Percentiles rank a stretch among this genome's conserved stretches.
These are phyloP conservation scores for Smallanthus sonchifolius DNA, from an alignment of 129 eudicot species.

Conservation along the genomic window DNA sequence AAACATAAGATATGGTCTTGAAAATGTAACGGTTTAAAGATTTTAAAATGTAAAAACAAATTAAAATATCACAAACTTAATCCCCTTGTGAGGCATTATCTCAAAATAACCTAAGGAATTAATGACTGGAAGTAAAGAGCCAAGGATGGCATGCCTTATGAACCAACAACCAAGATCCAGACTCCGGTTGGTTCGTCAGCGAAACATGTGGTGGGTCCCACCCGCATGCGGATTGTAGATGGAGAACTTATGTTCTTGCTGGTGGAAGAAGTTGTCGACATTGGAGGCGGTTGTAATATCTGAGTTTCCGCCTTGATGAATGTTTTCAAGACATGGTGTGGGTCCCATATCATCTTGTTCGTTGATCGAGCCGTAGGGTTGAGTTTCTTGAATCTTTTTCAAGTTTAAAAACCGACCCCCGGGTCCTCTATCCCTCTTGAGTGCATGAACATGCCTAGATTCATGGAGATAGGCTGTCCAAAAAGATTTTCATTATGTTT, in stretches of 20 bases:
- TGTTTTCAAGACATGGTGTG: constrained; percentile 2
- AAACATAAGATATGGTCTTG: neutral
- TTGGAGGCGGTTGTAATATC: constrained; percentile 36
- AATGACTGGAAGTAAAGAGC: constrained; percentile 49
- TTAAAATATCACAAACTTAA: neutral
- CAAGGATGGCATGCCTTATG: constrained; percentile 88
- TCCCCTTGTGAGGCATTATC: constrained; percentile 4
- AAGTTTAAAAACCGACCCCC: constrained; percentile 71
- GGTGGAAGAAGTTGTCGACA: constrained; percentile 31
- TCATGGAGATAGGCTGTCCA: constrained; percentile 85
- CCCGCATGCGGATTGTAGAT: constrained; percentile 27
- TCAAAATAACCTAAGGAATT: constrained; percentile 17
- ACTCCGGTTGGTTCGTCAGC: constrained; percentile 17
- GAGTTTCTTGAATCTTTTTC: constrained; percentile 48
- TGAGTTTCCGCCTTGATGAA: constrained; percentile 27
- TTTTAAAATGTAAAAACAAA: neutral
- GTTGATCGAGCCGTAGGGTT: neutral
- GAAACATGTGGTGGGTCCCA: constrained; percentile 37
- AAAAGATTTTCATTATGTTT: neutral
- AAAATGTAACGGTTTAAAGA: neutral
- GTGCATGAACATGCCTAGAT: constrained; percentile 78
- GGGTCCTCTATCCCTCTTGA: constrained; percentile 73
- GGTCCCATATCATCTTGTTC: constrained; percentile 27
- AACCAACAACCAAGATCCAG: constrained; percentile 19
- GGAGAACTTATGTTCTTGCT: constrained; percentile 41